Evolutionary conservation across 495 filamentous ascomycete genomes (phyloP).

Genomic region (Neurospora sp.): DNA sequence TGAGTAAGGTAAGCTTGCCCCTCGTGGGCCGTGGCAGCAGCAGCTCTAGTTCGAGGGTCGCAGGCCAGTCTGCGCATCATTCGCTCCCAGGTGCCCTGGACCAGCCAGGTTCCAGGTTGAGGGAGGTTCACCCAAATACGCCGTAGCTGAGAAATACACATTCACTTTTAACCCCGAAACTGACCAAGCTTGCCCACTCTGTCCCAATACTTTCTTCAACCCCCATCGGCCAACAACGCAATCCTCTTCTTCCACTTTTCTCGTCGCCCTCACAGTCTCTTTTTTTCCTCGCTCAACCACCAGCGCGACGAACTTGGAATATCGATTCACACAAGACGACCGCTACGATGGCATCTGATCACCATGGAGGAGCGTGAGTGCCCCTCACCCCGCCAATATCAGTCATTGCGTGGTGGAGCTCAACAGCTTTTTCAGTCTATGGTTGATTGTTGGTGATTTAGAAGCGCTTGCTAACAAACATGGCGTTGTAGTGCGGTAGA

Average conservation of each 20-base stretch:
- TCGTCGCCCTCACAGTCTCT: background rate
- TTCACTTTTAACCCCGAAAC: conserved; percentile 21
- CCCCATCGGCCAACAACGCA: conserved; percentile 6
- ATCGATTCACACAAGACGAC: conserved; percentile 4
- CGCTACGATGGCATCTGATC: conserved; percentile 33
- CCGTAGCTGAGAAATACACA: conserved; percentile 21
- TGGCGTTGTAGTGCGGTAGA: conserved; percentile 47
- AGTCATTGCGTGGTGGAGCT: conserved; percentile 14
- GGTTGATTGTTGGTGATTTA: background rate
- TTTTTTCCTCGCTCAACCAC: background rate
- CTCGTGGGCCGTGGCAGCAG: conserved; percentile 13
- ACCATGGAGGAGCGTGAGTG: conserved; percentile 33
- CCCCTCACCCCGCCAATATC: conserved; percentile 30
- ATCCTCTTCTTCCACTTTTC: conserved; percentile 4
- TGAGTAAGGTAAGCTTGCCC: conserved; percentile 35
- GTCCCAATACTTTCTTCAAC: conserved; percentile 16
- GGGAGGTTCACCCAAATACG: conserved; percentile 2
- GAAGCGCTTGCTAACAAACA: conserved; percentile 4
- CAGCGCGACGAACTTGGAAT: background rate
- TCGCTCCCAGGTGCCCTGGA: conserved; percentile 4
- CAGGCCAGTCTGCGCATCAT: conserved; percentile 18
- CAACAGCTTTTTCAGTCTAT: conserved; percentile 1
- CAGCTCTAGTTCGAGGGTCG: background rate
- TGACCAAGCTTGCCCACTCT: conserved; percentile 9
- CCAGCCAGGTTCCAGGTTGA: background rate